Evolutionary conservation across 352 stramenopile genomes (phyloP).

Genomic region (Phytophthora meadii): DNA sequence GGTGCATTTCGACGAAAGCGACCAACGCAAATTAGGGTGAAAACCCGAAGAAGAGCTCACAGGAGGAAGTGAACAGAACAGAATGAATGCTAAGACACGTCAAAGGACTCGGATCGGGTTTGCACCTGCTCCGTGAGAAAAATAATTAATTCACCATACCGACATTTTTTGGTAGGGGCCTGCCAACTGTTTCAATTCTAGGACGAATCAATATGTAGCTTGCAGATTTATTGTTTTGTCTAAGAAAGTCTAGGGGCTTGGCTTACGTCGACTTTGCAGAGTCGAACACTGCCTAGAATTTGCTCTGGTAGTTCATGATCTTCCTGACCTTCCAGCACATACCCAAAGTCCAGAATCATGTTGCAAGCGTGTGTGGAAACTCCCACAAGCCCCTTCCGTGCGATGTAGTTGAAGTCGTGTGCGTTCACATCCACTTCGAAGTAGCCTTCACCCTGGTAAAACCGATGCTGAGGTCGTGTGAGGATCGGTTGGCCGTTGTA

Average conservation of each 20-base stretch:
- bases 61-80: too few species aligned
- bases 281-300: slow-evolving; percentile 73
- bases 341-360: slow-evolving; percentile 88
- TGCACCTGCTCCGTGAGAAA: too few species aligned
- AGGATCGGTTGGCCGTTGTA: slow-evolving; percentile 88
- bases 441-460: slow-evolving; percentile 75
- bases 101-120: too few species aligned
- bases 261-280: slow-evolving; percentile 80
- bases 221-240: slow-evolving; percentile 3
- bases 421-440: slow-evolving; percentile 87
- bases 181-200: too few species aligned
- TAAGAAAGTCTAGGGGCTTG: slow-evolving; percentile 53
- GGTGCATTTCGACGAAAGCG: too few species aligned
- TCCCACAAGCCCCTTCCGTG: slow-evolving; percentile 73
- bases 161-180: too few species aligned
- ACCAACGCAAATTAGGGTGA: too few species aligned
- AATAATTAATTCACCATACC: too few species aligned
- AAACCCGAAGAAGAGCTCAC: too few species aligned
- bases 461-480: slow-evolving; percentile 79
- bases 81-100: too few species aligned
- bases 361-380: slow-evolving; percentile 80
- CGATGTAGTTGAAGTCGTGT: slow-evolving; percentile 87
- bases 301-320: slow-evolving; percentile 80
- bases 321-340: slow-evolving; percentile 82
- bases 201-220: background rate